A percentile compares a stretch with the other conserved stretches of the same genome.
Evolutionary conservation across 2,329 filamentous ascomycete species (phyloP).

Genomic region (Pseudocercospora crystallina): DNA sequence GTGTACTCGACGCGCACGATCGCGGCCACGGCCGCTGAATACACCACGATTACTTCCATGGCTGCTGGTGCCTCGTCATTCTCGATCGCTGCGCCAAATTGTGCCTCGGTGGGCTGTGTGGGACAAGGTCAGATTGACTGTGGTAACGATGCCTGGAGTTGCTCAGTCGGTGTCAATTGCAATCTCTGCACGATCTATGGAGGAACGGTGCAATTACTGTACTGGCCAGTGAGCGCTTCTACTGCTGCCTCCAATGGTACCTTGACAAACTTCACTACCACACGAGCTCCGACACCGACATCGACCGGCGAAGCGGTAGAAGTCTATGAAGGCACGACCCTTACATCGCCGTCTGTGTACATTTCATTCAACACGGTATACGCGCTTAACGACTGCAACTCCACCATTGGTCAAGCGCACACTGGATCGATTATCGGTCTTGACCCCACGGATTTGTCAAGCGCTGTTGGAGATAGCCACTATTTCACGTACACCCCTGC

Average conservation of each 20-base stretch:
- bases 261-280: slow-evolving; percentile 1
- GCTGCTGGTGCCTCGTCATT: no score
- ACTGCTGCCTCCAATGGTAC: no score
- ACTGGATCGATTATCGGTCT: slow-evolving; percentile 21
- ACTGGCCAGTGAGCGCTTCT: slow-evolving; percentile 11
- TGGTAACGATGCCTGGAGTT: no score
- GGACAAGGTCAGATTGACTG: no score
- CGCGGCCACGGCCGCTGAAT: no score
- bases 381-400: slow-evolving; percentile 17
- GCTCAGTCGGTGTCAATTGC: slow-evolving; percentile 1
- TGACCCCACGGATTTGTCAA: slow-evolving; percentile 12
- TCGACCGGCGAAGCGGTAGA: not conserved
- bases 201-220: slow-evolving; percentile 21
- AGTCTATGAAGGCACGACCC: slow-evolving; percentile 15
- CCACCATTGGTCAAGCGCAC: slow-evolving; percentile 16
- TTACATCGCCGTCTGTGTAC: slow-evolving; percentile 26
- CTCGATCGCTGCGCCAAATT: no score
- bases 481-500: not conserved
- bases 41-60: no score
- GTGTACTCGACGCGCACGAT: no score
- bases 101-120: no score
- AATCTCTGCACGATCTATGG: slow-evolving; percentile 16
- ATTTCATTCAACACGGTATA: slow-evolving; percentile 24
- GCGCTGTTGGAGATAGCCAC: not conserved
- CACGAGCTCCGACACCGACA: not conserved